phyloP scores from a whole-genome alignment of 805 yeast species.

The Tetrapisispora namnaoensis region DNA sequence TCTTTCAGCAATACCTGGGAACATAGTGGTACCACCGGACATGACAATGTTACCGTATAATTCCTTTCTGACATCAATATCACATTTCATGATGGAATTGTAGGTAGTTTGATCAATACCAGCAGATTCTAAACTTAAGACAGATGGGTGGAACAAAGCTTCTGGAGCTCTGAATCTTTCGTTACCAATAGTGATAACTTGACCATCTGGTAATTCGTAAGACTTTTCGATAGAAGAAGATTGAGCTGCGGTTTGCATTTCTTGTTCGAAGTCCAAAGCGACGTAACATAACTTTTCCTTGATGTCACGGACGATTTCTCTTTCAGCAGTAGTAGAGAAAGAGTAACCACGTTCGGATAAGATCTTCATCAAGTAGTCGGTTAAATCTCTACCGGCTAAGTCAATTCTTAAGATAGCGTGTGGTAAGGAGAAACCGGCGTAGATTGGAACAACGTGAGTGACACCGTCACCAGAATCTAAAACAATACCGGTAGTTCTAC shows the following conservation, averaged over 20 bases:
- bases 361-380: constrained; percentile 98
- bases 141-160: constrained; percentile 98
- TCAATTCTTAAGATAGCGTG: constrained; percentile 98
- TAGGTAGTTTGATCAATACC: constrained; percentile 94
- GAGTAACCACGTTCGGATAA: constrained; percentile 97
- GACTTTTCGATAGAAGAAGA: constrained; percentile 97
- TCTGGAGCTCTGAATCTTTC: constrained; percentile 99
- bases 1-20: constrained; percentile 99
- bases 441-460: constrained; percentile 99
- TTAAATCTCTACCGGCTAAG: constrained; percentile 99
- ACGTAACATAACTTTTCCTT: constrained; percentile 99
- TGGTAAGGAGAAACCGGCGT: constrained; percentile 98
- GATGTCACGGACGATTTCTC: constrained; percentile 83
- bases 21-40: constrained; percentile 99
- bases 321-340: constrained; percentile 98
- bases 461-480: constrained; percentile 99
- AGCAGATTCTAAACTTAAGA: constrained; percentile 83
- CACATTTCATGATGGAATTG: constrained; percentile 87
- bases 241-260: constrained; percentile 98
- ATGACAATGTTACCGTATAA: constrained; percentile 98
- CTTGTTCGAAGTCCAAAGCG: constrained; percentile 98
- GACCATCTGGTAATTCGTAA: constrained; percentile 99
- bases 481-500: constrained; percentile 99
- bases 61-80: constrained; percentile 97
- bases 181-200: constrained; percentile 98